Conservation (phyloP, 1,139 yeast genomes). For the Debaryomycetaceae sp. region DNA sequence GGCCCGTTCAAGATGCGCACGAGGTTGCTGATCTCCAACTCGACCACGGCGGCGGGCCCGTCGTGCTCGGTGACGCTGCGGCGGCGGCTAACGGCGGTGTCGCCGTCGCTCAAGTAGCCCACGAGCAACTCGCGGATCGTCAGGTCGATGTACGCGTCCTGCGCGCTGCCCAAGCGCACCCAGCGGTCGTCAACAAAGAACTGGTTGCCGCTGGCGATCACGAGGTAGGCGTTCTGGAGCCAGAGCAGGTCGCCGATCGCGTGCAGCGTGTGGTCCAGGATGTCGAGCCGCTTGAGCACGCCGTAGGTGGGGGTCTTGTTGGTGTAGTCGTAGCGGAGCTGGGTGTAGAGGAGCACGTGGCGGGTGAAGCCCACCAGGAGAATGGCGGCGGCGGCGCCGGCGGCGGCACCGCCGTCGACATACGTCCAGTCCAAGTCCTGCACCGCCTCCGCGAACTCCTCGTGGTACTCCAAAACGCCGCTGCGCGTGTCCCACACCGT, state of each 20-base stretch:
- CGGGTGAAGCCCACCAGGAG: conserved; percentile 73
- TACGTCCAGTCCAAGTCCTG: conserved; percentile 81
- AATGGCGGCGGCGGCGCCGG: conserved; percentile 44
- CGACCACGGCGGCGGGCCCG: conserved; percentile 31
- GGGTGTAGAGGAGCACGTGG: conserved; percentile 67
- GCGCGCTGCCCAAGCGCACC: conserved; percentile 30
- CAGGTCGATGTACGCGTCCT: conserved; percentile 25
- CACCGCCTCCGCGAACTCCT: conserved; percentile 35
- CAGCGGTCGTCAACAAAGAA: conserved; percentile 74
- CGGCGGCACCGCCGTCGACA: conserved; percentile 48
- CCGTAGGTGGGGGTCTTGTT: conserved; percentile 74
- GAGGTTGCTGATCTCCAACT: conserved; percentile 41
- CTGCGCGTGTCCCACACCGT: conserved; percentile 75
- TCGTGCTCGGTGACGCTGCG: conserved; percentile 24
- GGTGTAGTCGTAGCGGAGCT: conserved; percentile 83
- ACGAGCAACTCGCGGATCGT: conserved; percentile 49
- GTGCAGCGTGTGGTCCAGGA: conserved; percentile 69
- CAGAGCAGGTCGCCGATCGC: conserved; percentile 85
- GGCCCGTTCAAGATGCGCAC: conserved; percentile 84
- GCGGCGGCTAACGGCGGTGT: conserved; percentile 42
- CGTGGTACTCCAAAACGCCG: conserved; percentile 64
- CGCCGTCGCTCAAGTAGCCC: conserved; percentile 34
- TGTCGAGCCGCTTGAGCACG: conserved; percentile 68
- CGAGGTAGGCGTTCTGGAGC: conserved; percentile 74
- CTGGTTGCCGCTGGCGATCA: conserved; percentile 87